Percentiles rank a stretch among this genome's conserved stretches.
Conservation (phyloP, 2,329 filamentous ascomycete species). For the Hypoxylon sp. region DNA sequence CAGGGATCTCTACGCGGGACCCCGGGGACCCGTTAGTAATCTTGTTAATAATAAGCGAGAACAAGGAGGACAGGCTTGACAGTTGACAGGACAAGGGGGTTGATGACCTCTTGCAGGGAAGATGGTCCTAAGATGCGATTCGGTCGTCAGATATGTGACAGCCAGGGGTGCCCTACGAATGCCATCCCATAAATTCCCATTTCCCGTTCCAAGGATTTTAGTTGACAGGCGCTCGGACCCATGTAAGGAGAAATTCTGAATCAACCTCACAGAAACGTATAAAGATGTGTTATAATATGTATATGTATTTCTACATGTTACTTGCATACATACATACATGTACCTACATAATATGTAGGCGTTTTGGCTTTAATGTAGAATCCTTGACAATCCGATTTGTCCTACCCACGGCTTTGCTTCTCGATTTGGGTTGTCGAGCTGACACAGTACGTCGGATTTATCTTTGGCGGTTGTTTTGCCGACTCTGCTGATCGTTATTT, state of each 20-base stretch:
- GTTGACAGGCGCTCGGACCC: constrained; percentile 44
- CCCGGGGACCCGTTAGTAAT: constrained; percentile 36
- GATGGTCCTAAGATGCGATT: constrained; percentile 48
- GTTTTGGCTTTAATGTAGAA: constrained; percentile 6
- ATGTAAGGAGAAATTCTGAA: constrained; percentile 24
- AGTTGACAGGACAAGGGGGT: constrained; percentile 39
- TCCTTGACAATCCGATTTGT: constrained; percentile 6
- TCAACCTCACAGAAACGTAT: constrained; percentile 12
- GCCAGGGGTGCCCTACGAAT: constrained; percentile 38
- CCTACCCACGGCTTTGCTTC: constrained; percentile 26
- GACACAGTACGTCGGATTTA: constrained; percentile 12
- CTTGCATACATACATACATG: constrained; percentile 11
- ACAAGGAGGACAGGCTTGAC: constrained; percentile 39
- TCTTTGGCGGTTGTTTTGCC: constrained; percentile 19
- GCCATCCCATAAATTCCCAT: constrained; percentile 41
- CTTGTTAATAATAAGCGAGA: constrained; percentile 42
- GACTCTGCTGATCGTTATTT: constrained; percentile 36
- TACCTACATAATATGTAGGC: constrained; percentile 7
- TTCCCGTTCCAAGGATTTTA: constrained; percentile 38
- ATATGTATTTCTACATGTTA: constrained; percentile 5
- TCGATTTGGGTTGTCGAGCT: constrained; percentile 15
- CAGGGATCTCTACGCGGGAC: constrained; percentile 31
- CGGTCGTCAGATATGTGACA: constrained; percentile 48
- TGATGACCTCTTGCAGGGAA: constrained; percentile 33
- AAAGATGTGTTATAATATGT: not conserved